Conservation (phyloP, 1,284 basidiomycete species). For the Cutaneotrichosporon sp. region DNA sequence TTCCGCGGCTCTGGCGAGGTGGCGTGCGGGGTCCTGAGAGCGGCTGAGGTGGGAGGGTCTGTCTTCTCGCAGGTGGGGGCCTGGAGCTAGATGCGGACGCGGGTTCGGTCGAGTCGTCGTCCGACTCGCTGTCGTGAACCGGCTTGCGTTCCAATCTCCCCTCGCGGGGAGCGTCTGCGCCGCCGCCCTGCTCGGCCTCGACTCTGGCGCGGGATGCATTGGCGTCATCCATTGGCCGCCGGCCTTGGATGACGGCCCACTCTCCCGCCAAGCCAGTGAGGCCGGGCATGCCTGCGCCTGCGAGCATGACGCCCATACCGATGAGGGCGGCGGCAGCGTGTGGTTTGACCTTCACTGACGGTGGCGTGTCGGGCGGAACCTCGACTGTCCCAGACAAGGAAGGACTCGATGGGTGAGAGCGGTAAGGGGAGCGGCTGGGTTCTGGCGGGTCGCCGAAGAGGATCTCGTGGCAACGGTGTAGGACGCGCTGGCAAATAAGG, state of each 20-base stretch:
- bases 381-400: constrained; percentile 26
- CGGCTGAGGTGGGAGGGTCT: constrained; percentile 10
- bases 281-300: constrained; percentile 72
- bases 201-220: constrained; percentile 42
- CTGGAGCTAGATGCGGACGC: not conserved
- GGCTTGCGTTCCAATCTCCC: constrained; percentile 15
- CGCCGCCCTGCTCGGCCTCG: constrained; percentile 45
- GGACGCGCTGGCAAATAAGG: constrained; percentile 84
- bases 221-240: constrained; percentile 53
- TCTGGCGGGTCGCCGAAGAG: constrained; percentile 87
- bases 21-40: constrained; percentile 3
- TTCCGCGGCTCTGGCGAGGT: constrained; percentile 7
- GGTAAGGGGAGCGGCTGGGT: constrained; percentile 63
- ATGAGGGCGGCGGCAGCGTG: constrained; percentile 73
- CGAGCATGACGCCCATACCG: constrained; percentile 79
- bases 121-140: constrained; percentile 40
- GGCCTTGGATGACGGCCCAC: constrained; percentile 84
- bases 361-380: constrained; percentile 9
- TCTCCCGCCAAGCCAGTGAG: constrained; percentile 72
- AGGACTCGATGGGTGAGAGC: constrained; percentile 56
- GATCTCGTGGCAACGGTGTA: constrained; percentile 93
- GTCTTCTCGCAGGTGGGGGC: constrained; percentile 8
- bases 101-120: constrained; percentile 49
- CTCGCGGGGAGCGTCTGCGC: constrained; percentile 42
- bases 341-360: constrained; percentile 64